phyloP scores from a whole-genome alignment of 805 yeast genomes.

The Candida jianshihensis region DNA sequence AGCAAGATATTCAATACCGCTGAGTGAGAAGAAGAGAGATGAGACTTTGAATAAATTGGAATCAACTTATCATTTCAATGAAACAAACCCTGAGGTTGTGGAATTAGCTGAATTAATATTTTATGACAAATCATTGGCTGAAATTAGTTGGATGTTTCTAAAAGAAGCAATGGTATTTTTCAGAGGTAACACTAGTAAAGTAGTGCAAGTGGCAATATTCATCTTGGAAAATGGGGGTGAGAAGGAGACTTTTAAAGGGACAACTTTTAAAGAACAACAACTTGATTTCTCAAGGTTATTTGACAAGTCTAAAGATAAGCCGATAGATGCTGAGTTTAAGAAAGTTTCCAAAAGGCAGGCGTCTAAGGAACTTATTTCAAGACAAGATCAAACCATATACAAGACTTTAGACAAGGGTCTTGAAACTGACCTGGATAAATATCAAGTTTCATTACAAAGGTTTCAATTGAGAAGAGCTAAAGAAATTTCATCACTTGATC shows the following conservation, averaged over 20 bases:
- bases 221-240: constrained; percentile 26
- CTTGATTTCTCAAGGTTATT: no score
- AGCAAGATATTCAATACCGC: constrained; percentile 11
- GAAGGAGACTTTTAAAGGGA: constrained; percentile 22
- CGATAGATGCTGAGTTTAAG: background rate
- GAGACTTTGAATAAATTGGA: background rate
- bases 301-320: no score
- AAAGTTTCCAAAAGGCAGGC: background rate
- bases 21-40: background rate
- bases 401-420: no score
- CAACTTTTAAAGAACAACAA: background rate
- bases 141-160: constrained; percentile 34
- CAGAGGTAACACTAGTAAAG: constrained; percentile 35
- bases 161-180: constrained; percentile 33
- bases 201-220: constrained; percentile 28
- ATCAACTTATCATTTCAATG: constrained; percentile 12
- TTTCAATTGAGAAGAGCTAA: constrained; percentile 15
- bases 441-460: constrained; percentile 9
- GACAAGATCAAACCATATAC: no score
- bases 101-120: constrained; percentile 29
- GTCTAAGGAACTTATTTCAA: no score
- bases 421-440: constrained; percentile 1
- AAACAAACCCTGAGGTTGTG: constrained; percentile 21
- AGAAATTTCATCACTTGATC: constrained; percentile 34
- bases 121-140: constrained; percentile 28